Percentiles rank a stretch among this genome's conserved stretches.
phyloP scores from a whole-genome alignment of 2,329 filamentous ascomycete species.

The Stagonosporopsis tanaceti region DNA sequence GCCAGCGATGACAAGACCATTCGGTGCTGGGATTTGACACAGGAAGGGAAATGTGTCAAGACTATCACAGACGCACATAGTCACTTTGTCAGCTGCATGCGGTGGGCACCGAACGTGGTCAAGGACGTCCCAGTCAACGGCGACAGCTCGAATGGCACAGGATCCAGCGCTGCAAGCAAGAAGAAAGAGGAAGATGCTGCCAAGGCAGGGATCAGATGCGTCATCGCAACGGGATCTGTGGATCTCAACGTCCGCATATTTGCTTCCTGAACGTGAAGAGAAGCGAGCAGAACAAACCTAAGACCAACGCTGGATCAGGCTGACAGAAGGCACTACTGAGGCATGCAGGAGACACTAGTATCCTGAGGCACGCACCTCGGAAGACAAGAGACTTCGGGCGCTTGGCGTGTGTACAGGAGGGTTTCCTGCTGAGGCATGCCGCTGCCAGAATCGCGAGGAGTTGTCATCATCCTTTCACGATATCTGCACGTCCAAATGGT shows the following conservation, averaged over 20 bases:
- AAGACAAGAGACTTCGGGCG: neutral
- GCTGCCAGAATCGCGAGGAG: neutral
- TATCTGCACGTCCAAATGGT: neutral
- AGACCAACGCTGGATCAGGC: neutral
- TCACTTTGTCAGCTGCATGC: conserved; percentile 84
- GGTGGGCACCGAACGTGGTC: conserved; percentile 82
- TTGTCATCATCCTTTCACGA: neutral
- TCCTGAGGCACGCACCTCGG: neutral
- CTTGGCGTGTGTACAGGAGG: neutral
- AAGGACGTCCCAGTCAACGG: conserved; percentile 63
- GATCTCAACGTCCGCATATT: conserved; percentile 83
- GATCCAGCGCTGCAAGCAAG: conserved; percentile 55
- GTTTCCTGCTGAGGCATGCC: neutral
- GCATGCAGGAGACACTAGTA: neutral
- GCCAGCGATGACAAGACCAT: conserved; percentile 91
- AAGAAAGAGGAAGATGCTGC: conserved; percentile 63
- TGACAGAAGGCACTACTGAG: neutral
- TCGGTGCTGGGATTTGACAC: conserved; percentile 90
- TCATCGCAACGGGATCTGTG: conserved; percentile 87
- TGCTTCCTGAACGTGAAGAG: conserved; percentile 58
- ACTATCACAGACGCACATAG: conserved; percentile 77
- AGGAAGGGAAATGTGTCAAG: conserved; percentile 91
- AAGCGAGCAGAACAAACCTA: neutral
- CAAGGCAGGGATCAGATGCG: conserved; percentile 75
- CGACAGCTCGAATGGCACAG: conserved; percentile 52